phyloP scores from a whole-genome alignment of 1,284 basidiomycete genomes.

The Lentinula novae-zelandiae region DNA sequence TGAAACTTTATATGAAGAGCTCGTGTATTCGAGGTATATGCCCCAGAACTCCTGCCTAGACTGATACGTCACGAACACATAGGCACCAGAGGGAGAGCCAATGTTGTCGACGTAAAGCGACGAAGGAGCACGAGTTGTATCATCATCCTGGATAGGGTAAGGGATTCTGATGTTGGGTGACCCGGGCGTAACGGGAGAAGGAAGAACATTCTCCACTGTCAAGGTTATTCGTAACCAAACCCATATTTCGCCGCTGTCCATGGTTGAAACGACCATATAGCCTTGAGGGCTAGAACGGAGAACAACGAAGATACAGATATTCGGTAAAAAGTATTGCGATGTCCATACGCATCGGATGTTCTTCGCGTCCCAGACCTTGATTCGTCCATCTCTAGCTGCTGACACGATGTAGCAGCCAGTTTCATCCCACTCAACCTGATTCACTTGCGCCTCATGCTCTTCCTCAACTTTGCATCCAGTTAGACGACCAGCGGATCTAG shows the following conservation, averaged over 20 bases:
- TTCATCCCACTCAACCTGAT: slow-evolving; percentile 47
- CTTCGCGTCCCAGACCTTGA: slow-evolving; percentile 70
- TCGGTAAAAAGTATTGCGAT: slow-evolving; percentile 40
- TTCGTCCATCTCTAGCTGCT: slow-evolving; percentile 56
- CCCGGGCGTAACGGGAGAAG: not conserved
- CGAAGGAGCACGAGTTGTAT: not conserved
- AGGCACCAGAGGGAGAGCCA: not conserved
- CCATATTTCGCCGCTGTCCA: slow-evolving; percentile 50
- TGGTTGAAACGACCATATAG: slow-evolving; percentile 41
- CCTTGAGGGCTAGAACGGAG: slow-evolving; percentile 37
- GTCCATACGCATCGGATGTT: slow-evolving; percentile 58
- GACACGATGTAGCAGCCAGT: slow-evolving; percentile 40
- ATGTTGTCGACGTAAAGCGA: slow-evolving; percentile 23
- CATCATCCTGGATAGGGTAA: slow-evolving; percentile 16
- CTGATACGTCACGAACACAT: slow-evolving; percentile 11
- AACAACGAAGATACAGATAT: slow-evolving; percentile 47
- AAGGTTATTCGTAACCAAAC: slow-evolving; percentile 45
- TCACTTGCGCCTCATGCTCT: slow-evolving; percentile 56
- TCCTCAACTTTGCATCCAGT: slow-evolving; percentile 48
- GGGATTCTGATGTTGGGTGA: slow-evolving; percentile 25
- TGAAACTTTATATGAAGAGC: slow-evolving; percentile 26
- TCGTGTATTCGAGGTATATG: slow-evolving; percentile 12
- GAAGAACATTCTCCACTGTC: slow-evolving; percentile 6
- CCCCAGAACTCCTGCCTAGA: slow-evolving; percentile 8
- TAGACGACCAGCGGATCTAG: slow-evolving; percentile 42